Percentiles rank a stretch among this genome's conserved stretches.
These are phyloP conservation scores for Lactarius hatsudake DNA, from an alignment of 768 basidiomycete genomes.

Conservation along the genomic window DNA sequence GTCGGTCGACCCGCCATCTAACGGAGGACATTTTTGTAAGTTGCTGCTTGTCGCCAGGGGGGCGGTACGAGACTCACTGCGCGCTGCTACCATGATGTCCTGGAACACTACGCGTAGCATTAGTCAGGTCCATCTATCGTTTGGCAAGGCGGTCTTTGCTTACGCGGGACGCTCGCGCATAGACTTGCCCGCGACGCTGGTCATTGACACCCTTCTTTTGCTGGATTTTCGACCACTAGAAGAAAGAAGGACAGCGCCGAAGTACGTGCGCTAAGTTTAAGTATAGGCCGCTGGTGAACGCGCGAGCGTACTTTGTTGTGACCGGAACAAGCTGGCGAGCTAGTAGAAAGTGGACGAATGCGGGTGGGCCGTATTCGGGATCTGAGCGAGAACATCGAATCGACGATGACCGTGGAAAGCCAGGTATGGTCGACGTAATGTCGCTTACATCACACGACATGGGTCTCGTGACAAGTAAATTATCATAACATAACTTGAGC, in stretches of 20 bases:
- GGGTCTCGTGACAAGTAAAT: background rate
- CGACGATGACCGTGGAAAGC: background rate
- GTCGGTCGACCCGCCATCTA: slow-evolving; percentile 25
- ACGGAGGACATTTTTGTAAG: background rate
- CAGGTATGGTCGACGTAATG: background rate
- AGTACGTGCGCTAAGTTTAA: background rate
- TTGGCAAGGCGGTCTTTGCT: background rate
- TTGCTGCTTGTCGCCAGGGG: background rate
- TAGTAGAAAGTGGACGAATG: slow-evolving; percentile 10
- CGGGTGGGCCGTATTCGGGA: background rate
- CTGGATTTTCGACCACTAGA: slow-evolving; percentile 29
- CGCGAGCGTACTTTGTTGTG: slow-evolving; percentile 26
- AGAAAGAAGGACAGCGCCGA: background rate
- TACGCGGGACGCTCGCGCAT: slow-evolving; percentile 22
- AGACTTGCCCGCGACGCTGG: slow-evolving; percentile 21
- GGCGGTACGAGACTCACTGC: slow-evolving; percentile 18
- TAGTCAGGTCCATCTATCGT: background rate
- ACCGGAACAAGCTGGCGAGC: slow-evolving; percentile 13
- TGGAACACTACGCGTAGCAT: background rate
- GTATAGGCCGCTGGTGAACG: background rate
- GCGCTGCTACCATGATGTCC: slow-evolving; percentile 27
- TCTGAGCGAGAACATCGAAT: background rate
- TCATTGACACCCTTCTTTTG: slow-evolving; percentile 26
- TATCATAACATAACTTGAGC: background rate
- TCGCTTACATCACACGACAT: background rate